Evolutionary conservation across 208 protist genomes (phyloP), one percentile per base, ranked within the genome.

Genomic region (Angomonas ambiguus): DNA sequence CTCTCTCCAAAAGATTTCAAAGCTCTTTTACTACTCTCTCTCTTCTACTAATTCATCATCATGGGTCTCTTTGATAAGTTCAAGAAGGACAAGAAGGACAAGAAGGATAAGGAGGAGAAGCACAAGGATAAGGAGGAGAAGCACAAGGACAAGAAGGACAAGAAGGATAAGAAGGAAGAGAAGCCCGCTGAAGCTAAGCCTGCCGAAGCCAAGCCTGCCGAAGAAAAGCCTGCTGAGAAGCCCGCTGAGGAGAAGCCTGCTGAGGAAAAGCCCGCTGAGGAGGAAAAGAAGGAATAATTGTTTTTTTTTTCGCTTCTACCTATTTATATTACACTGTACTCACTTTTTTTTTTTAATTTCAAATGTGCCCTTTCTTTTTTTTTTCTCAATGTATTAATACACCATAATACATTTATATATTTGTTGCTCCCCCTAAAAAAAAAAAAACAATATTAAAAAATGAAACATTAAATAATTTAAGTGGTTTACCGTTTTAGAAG

Each of bases 221-320:
- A 59, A n/a, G 53, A 22, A 5, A 59, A 59, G 49, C 49, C 49
- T 16, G n/a, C n/a, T n/a, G n/a, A 56, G 49, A 56, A 56, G 49
- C 53, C 53, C 25, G 53, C 11, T 5, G 53, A 59, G 25, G 53
- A 59, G 35, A 41, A 41, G 35, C 35, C 35, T 41, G 35, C 35
- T 13, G 35, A 41, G 35, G 35, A 41, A 13, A 41, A 41, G 35
- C 35, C 35, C 35, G 35, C 35, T 41, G 35, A 41, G 35, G 35
- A 41, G 35, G 35, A 41, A 13, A 41, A 41, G 35, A 41, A 41
- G 35, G 35, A 41, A 41, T 41, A 53, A 24, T 3, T 13, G 18
- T 20, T 53, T 53, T n/a, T 45, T 45, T 45, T 45, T 16, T 16
- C 38, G 16, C 38, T 8, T 16, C 38, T 16, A 45, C 16, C 16